Percentiles rank a stretch among this genome's conserved stretches.
phyloP scores from a whole-genome alignment of 2,329 filamentous ascomycete species.

The Exophiala mesophila region DNA sequence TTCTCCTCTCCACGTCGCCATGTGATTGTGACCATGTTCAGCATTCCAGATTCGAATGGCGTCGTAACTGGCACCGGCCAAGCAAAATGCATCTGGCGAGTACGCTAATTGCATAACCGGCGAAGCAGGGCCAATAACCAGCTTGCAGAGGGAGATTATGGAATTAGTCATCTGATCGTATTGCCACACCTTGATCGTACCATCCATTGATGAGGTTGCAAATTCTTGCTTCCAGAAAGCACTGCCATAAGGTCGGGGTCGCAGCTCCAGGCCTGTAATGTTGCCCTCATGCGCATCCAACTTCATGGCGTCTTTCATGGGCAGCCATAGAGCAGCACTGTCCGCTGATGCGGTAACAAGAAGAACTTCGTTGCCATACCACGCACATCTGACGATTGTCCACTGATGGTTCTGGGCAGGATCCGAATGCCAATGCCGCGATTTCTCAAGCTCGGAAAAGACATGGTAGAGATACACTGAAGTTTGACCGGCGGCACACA shows the following conservation, averaged over 20 bases:
- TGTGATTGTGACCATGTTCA: conserved; percentile 39
- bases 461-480: conserved; percentile 24
- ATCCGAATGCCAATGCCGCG: conserved; percentile 21
- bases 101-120: conserved; percentile 42
- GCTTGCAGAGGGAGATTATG: conserved; percentile 20
- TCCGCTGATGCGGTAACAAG: conserved; percentile 38
- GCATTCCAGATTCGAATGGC: conserved; percentile 44
- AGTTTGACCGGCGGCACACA: conserved; percentile 24
- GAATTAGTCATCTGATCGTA: conserved; percentile 14
- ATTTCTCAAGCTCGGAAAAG: conserved; percentile 18
- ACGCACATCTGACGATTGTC: conserved; percentile 38
- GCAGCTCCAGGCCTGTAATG: conserved; percentile 42
- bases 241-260: conserved; percentile 28
- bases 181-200: conserved; percentile 42
- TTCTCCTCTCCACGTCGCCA: conserved; percentile 36
- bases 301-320: conserved; percentile 39
- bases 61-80: conserved; percentile 42
- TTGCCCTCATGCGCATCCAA: conserved; percentile 38
- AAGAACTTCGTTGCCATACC: conserved; percentile 29
- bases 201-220: conserved; percentile 43
- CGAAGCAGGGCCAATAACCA: conserved; percentile 22
- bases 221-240: conserved; percentile 31
- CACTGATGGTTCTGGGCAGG: conserved; percentile 31
- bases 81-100: conserved; percentile 44
- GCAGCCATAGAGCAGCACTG: conserved; percentile 40